Conservation (phyloP, 1,139 yeast species). For the Meyerozyma athensensis region DNA sequence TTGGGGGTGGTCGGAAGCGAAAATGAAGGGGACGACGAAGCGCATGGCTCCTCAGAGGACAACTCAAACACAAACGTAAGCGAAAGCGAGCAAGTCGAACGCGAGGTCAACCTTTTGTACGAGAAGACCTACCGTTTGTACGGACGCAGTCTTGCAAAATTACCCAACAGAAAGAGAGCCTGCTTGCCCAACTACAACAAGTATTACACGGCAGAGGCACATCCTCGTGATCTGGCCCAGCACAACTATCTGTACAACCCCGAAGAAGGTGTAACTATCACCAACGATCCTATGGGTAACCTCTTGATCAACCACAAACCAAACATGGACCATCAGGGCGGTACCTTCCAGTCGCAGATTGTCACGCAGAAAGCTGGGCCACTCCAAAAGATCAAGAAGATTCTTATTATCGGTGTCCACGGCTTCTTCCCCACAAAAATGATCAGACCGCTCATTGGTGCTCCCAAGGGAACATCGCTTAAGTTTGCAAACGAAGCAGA, state of each 20-base stretch:
- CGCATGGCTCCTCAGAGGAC: no score
- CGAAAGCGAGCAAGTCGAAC: conserved; percentile 24
- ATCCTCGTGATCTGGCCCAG: conserved; percentile 10
- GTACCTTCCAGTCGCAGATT: conserved; percentile 19
- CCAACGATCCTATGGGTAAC: conserved; percentile 44
- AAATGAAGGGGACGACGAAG: conserved; percentile 1
- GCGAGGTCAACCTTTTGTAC: conserved; percentile 32
- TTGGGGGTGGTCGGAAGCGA: conserved; percentile 23
- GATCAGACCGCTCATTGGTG: conserved; percentile 81
- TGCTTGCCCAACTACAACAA: conserved; percentile 41
- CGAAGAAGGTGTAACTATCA: conserved; percentile 33
- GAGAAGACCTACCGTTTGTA: conserved; percentile 39
- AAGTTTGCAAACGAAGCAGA: conserved; percentile 88
- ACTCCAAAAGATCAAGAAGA: conserved; percentile 40
- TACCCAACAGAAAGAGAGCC: conserved; percentile 37
- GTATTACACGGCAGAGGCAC: conserved; percentile 18
- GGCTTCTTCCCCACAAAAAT: conserved; percentile 90
- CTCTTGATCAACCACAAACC: conserved; percentile 32
- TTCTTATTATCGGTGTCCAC: conserved; percentile 86
- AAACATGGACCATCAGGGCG: conserved; percentile 6
- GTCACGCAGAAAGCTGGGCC: conserved; percentile 29
- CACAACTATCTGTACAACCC: conserved; percentile 16
- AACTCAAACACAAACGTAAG: conserved; percentile 10
- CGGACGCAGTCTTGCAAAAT: conserved; percentile 35
- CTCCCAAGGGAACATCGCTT: conserved; percentile 89